Conservation (phyloP, 2,329 filamentous ascomycete genomes). For the Fusarium sp. region DNA sequence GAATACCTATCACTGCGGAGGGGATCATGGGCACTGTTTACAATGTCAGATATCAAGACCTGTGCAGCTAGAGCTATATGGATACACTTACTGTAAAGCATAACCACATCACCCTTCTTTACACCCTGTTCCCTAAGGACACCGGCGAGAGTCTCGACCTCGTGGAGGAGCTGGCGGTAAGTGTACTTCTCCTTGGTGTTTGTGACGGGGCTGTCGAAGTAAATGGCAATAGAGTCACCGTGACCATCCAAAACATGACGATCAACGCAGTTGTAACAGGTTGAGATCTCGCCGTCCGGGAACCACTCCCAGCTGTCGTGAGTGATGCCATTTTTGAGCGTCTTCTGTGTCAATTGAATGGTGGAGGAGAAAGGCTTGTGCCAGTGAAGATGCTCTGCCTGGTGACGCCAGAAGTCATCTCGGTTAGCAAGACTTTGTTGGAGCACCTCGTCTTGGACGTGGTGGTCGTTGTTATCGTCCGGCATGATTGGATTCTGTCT, state of each 20-base stretch:
- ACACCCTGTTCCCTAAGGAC: slow-evolving; percentile 88
- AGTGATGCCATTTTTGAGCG: slow-evolving; percentile 71
- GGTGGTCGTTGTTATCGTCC: slow-evolving; percentile 37
- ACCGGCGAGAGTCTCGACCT: slow-evolving; percentile 87
- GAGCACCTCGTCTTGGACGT: slow-evolving; percentile 67
- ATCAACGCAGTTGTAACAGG: slow-evolving; percentile 92
- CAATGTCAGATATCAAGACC: slow-evolving; percentile 1
- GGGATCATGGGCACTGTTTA: slow-evolving; percentile 92
- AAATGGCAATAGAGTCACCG: slow-evolving; percentile 81
- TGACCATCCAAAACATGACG: slow-evolving; percentile 87
- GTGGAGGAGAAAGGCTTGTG: slow-evolving; percentile 79
- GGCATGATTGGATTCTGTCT: slow-evolving; percentile 27
- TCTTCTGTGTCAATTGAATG: slow-evolving; percentile 74
- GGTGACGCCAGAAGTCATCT: slow-evolving; percentile 80
- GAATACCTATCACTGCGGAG: slow-evolving; percentile 86
- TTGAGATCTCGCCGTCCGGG: slow-evolving; percentile 88
- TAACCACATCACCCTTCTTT: slow-evolving; percentile 85
- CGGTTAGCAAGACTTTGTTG: slow-evolving; percentile 77
- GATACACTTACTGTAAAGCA: slow-evolving; percentile 83
- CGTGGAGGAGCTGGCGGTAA: slow-evolving; percentile 81
- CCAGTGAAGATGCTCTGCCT: slow-evolving; percentile 85
- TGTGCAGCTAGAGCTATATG: not conserved
- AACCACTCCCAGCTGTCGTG: slow-evolving; percentile 94
- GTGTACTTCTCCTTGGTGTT: slow-evolving; percentile 79
- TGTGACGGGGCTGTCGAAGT: slow-evolving; percentile 91